phyloP scores from a whole-genome alignment of 148 eudicot genomes.

The Persicaria tinctoria region DNA sequence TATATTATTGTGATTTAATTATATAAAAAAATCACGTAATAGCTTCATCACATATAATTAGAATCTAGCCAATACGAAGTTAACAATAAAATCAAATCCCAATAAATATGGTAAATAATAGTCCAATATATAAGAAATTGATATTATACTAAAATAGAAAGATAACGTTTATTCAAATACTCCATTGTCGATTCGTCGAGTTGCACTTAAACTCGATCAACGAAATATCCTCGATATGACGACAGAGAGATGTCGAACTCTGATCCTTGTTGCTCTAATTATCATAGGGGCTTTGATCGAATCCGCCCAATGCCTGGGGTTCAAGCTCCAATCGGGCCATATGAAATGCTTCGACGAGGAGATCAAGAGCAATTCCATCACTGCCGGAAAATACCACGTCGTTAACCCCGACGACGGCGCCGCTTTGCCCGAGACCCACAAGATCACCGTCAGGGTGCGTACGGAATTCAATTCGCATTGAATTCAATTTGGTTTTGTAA shows the following conservation, averaged over 20 bases:
- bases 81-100: no score
- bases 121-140: no score
- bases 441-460: slow-evolving; percentile 61
- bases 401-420: slow-evolving; percentile 57
- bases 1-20: no score
- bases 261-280: slow-evolving; percentile 19
- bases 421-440: no score
- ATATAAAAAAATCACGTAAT: no score
- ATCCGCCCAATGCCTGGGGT: slow-evolving; percentile 41
- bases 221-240: neutral
- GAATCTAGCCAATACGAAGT: no score
- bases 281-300: slow-evolving; percentile 38
- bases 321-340: slow-evolving; percentile 74
- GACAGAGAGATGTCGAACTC: neutral
- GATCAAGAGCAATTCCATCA: slow-evolving; percentile 66
- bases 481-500: neutral
- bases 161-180: no score
- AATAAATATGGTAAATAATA: no score
- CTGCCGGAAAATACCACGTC: slow-evolving; percentile 73
- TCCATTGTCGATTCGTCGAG: no score
- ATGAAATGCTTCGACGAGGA: slow-evolving; percentile 89
- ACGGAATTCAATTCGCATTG: neutral
- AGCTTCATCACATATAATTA: no score
- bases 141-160: no score
- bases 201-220: no score